Evolutionary conservation across 2,329 filamentous ascomycete species (phyloP).

Genomic region (Diaporthe velutina): DNA sequence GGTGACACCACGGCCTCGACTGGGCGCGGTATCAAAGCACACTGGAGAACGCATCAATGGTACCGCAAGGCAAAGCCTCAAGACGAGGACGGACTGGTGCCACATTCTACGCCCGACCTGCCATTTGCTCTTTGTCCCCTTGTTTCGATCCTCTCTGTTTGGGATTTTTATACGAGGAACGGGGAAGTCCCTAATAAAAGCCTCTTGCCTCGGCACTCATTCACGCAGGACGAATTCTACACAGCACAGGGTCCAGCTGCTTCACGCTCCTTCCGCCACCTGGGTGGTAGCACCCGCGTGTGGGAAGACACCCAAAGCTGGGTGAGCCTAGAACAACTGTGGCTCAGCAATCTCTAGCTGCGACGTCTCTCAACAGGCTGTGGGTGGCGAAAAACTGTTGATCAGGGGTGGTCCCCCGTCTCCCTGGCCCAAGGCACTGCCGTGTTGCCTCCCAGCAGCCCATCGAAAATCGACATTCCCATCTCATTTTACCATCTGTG

Average conservation of each 20-base stretch:
- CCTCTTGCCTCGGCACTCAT: not conserved
- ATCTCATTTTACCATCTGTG: slow-evolving; percentile 38
- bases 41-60: not conserved
- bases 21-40: slow-evolving; percentile 6
- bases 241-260: not conserved
- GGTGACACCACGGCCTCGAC: slow-evolving; percentile 9
- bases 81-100: not conserved
- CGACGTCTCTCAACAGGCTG: slow-evolving; percentile 21
- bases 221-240: not conserved
- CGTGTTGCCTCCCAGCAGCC: slow-evolving; percentile 27
- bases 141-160: not conserved
- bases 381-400: slow-evolving; percentile 37
- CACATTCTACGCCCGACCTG: not conserved
- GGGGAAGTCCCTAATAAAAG: not conserved
- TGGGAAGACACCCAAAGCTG: slow-evolving; percentile 3
- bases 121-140: not conserved
- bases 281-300: slow-evolving; percentile 5
- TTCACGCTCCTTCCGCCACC: slow-evolving; percentile 1
- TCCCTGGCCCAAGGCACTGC: slow-evolving; percentile 30
- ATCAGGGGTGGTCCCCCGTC: slow-evolving; percentile 32
- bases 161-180: not conserved
- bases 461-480: slow-evolving; percentile 39
- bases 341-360: slow-evolving; percentile 40
- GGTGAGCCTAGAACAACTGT: slow-evolving; percentile 43
- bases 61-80: not conserved